A percentile compares a stretch with the other conserved stretches of the same genome.
phyloP scores from a whole-genome alignment of 257 asterid species.

The Parsonsia alboflavescens region DNA sequence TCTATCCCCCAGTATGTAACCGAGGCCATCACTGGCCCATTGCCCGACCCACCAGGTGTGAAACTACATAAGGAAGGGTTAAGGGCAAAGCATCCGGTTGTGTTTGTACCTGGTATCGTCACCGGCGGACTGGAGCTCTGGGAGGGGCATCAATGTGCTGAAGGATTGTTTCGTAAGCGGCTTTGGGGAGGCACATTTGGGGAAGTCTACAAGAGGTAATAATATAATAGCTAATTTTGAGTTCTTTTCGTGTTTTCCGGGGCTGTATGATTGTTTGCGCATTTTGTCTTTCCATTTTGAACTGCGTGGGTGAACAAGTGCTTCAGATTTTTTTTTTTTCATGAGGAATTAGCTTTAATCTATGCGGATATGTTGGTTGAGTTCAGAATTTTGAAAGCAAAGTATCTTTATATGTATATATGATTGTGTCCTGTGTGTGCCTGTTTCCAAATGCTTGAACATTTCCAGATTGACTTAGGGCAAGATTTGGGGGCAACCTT shows the following conservation, averaged over 20 bases:
- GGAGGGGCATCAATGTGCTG: constrained; percentile 87
- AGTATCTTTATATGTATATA: not conserved
- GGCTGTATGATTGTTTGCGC: not conserved
- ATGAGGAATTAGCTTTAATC: not conserved
- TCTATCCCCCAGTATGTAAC: constrained; percentile 82
- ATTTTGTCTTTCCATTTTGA: not conserved
- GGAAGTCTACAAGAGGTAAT: constrained; percentile 45
- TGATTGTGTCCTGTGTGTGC: too few species aligned
- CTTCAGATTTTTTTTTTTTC: not conserved
- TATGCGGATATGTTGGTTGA: not conserved
- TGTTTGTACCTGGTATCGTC: constrained; percentile 76
- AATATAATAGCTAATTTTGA: not conserved
- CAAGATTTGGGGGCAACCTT: not conserved
- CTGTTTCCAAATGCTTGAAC: not conserved
- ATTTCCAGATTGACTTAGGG: not conserved
- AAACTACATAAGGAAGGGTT: constrained; percentile 69
- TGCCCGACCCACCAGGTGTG: constrained; percentile 88
- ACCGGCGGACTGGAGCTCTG: constrained; percentile 89
- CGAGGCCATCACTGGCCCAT: constrained; percentile 74
- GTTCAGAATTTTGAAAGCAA: not conserved
- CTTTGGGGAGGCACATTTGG: constrained; percentile 64
- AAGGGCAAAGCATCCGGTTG: constrained; percentile 61
- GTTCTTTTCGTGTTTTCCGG: not conserved
- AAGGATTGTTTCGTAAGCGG: constrained; percentile 48
- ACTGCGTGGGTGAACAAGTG: not conserved